These are phyloP conservation scores for Calonectria hawksworthii DNA, from an alignment of 2,329 filamentous ascomycete genomes.

Conservation along the genomic window DNA sequence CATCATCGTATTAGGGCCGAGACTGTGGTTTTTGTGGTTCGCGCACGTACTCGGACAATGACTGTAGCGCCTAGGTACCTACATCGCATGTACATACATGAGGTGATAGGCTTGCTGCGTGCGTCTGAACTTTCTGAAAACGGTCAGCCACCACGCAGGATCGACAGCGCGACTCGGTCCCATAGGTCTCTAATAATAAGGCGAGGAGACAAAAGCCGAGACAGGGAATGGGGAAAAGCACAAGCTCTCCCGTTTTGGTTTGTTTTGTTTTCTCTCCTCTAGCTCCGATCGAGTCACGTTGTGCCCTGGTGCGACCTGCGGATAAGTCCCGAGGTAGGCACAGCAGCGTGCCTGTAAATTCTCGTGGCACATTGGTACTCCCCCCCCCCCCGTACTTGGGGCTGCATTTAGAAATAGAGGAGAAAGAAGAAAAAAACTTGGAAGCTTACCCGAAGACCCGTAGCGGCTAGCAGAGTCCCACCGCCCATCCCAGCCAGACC, in stretches of 20 bases:
- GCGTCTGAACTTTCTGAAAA: neutral
- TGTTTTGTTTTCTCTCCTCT: neutral
- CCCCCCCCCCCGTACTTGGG: neutral
- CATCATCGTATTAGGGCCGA: neutral
- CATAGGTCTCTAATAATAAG: neutral
- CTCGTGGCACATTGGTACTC: neutral
- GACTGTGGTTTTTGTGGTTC: neutral
- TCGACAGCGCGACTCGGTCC: neutral
- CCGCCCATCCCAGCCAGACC: conserved; percentile 1
- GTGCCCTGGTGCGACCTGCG: neutral
- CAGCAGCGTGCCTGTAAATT: neutral
- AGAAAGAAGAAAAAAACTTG: conserved; percentile 3
- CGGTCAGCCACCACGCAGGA: conserved; percentile 6
- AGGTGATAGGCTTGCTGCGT: neutral
- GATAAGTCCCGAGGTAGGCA: neutral
- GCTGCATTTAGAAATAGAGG: neutral
- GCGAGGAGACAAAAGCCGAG: neutral
- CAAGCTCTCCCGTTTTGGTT: neutral
- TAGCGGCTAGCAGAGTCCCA: conserved; percentile 10
- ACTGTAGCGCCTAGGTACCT: neutral
- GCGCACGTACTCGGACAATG: neutral
- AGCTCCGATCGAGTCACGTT: neutral
- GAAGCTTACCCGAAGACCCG: conserved; percentile 22
- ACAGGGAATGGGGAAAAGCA: neutral
- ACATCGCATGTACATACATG: neutral